Evolutionary conservation across 1,139 yeast species (phyloP), one percentile per base, ranked within the genome.

Genomic region (Pneumocystis wakefieldiae): DNA sequence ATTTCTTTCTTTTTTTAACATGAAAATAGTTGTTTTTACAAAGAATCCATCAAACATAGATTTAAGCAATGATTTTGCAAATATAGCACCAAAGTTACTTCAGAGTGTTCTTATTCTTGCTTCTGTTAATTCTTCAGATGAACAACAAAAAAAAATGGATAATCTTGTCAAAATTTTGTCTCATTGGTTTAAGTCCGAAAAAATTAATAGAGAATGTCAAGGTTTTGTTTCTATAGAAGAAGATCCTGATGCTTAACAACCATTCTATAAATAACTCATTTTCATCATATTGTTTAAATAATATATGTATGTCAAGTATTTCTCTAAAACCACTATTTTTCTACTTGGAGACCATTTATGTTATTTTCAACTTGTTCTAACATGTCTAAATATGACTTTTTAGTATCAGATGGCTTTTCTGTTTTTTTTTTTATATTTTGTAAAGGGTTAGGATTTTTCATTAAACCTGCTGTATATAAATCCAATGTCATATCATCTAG

Each of bases 71-170:
- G 57, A 67, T 38, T 68, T 68, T 17, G 66, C 72, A 17, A 71
- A 77, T 69, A 67, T 76, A 68, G 71, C 73, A 8, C 71, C 77
- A 36, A 73, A 77, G 8, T 68, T 83, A 57, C 71, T 82, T 24
- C 86, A 83, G 69, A 84, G 88, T 68, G 78, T 83, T 66, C 82
- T 84, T 17, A 74, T 81, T 41, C 70, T 84, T 36, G 77, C 79
- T 17, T 76, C 81, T 0, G 76, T 82, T 2, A 80, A 78, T 60
- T 77, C 83, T 0, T 75, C 73, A 12, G 84, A 82, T 68, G 79
- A 79, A 24, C 78, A 79, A 64, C 87, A 83, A 67, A 73, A 73
- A 58, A 74, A 77, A n/a, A 74, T 84, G 17, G 84, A 83, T 62
- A 79, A 76, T 61, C 70, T 82, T 28, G 62, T 60, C 37, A 61